These are phyloP conservation scores for Fusarium praegraminearum DNA, from an alignment of 2,329 filamentous ascomycete genomes.

Conservation along the genomic window DNA sequence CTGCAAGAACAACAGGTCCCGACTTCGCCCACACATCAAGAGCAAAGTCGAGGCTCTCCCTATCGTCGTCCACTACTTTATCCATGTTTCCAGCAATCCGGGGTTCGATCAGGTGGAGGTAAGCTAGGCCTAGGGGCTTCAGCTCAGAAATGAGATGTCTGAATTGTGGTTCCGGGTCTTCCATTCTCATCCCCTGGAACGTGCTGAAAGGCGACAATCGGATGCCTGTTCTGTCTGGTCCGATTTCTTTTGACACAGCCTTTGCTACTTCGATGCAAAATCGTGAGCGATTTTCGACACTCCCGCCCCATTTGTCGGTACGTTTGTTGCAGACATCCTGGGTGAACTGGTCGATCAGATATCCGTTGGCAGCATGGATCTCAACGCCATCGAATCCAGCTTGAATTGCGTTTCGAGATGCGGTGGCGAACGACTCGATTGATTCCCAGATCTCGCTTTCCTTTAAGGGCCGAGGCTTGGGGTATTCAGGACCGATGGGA, in stretches of 20 bases:
- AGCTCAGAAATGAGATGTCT: constrained; percentile 65
- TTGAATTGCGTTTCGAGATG: constrained; percentile 3
- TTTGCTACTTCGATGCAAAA: constrained; percentile 62
- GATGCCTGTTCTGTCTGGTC: constrained; percentile 65
- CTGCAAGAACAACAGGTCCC: constrained; percentile 51
- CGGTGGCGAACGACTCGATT: constrained; percentile 13
- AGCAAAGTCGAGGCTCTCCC: constrained; percentile 49
- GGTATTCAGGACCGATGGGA: neutral
- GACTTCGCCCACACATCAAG: constrained; percentile 47
- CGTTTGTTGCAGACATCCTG: constrained; percentile 56
- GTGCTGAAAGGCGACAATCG: constrained; percentile 69
- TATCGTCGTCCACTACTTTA: constrained; percentile 50
- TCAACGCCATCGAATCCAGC: constrained; percentile 23
- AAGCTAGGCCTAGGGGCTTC: constrained; percentile 67
- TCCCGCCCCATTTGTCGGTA: constrained; percentile 66
- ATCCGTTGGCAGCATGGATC: constrained; percentile 29
- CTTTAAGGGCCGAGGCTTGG: constrained; percentile 1
- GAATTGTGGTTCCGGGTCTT: constrained; percentile 71
- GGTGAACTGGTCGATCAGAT: constrained; percentile 22
- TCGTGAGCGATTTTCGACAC: constrained; percentile 60
- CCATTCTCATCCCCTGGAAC: constrained; percentile 73
- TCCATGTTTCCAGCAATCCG: constrained; percentile 60
- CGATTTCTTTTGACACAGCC: constrained; percentile 57
- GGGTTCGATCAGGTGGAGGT: constrained; percentile 71
- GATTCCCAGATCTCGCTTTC: constrained; percentile 5